Conservation (phyloP, 768 basidiomycete species). For the Termitomyces sp. region DNA sequence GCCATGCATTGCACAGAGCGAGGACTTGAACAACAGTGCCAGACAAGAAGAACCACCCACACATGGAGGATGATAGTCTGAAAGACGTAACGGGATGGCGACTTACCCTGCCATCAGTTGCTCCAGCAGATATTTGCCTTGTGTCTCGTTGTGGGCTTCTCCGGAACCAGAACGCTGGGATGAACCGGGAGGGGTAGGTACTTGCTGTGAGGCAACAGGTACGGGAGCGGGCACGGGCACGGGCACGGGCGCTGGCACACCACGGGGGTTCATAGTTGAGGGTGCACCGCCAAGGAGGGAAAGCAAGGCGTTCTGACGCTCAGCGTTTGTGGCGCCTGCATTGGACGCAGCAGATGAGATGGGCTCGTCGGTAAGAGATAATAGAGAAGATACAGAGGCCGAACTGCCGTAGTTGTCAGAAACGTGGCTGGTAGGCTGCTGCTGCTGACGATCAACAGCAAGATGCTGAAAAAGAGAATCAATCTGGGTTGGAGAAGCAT, state of each 20-base stretch:
- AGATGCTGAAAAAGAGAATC: slow-evolving; percentile 67
- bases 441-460: slow-evolving; percentile 33
- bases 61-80: neutral
- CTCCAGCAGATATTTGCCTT: slow-evolving; percentile 74
- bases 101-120: slow-evolving; percentile 81
- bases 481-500: slow-evolving; percentile 54
- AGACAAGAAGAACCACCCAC: neutral
- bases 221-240: neutral
- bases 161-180: slow-evolving; percentile 49
- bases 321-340: slow-evolving; percentile 42
- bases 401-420: slow-evolving; percentile 29
- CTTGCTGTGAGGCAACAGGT: slow-evolving; percentile 45
- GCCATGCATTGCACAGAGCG: neutral
- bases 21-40: neutral
- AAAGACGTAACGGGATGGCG: slow-evolving; percentile 4
- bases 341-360: slow-evolving; percentile 38
- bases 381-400: slow-evolving; percentile 35
- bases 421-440: slow-evolving; percentile 15
- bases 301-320: slow-evolving; percentile 74
- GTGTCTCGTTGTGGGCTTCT: slow-evolving; percentile 56
- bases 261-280: slow-evolving; percentile 19
- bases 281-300: slow-evolving; percentile 54
- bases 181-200: slow-evolving; percentile 68
- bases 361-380: slow-evolving; percentile 43
- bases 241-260: slow-evolving; percentile 19